phyloP scores from a whole-genome alignment of 1,284 basidiomycete species.

The Microbotryum silenes-acaulis region DNA sequence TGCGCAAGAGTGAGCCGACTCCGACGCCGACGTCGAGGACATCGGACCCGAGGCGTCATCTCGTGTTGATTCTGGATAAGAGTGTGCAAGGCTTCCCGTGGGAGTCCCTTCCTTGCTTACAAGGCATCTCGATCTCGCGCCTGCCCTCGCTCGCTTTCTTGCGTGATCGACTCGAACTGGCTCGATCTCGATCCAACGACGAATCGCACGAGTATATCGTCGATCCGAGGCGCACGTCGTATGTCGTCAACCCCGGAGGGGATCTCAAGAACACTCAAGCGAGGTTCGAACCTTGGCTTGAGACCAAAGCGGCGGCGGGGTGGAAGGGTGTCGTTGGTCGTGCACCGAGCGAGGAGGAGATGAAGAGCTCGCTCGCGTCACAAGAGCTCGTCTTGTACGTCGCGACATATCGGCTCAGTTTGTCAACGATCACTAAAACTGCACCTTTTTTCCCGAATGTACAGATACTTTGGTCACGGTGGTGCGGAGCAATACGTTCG shows the following conservation, averaged over 20 bases:
- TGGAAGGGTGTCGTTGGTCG: slow-evolving; percentile 79
- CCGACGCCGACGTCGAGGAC: neutral
- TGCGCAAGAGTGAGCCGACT: slow-evolving; percentile 45
- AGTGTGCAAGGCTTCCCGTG: slow-evolving; percentile 84
- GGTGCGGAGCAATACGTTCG: slow-evolving; percentile 91
- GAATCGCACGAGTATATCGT: slow-evolving; percentile 47
- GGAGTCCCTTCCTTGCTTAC: slow-evolving; percentile 85
- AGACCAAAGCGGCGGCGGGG: slow-evolving; percentile 47
- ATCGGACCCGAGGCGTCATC: slow-evolving; percentile 4
- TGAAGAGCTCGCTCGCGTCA: slow-evolving; percentile 59
- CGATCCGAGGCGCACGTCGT: slow-evolving; percentile 65
- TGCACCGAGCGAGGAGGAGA: slow-evolving; percentile 70
- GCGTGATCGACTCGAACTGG: slow-evolving; percentile 65
- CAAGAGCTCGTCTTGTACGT: slow-evolving; percentile 79
- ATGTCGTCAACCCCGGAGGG: slow-evolving; percentile 84
- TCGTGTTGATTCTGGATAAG: slow-evolving; percentile 86
- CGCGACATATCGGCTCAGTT: neutral
- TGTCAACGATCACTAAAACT: neutral
- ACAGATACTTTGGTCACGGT: slow-evolving; percentile 91
- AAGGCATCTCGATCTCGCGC: slow-evolving; percentile 77
- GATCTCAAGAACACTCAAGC: slow-evolving; percentile 78
- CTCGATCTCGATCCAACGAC: neutral
- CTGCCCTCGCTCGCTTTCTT: slow-evolving; percentile 85
- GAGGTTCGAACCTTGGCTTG: slow-evolving; percentile 69
- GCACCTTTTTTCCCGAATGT: slow-evolving; percentile 9